Conservation (phyloP, 1,284 basidiomycete genomes). For the Coniferiporia sulphurascens region DNA sequence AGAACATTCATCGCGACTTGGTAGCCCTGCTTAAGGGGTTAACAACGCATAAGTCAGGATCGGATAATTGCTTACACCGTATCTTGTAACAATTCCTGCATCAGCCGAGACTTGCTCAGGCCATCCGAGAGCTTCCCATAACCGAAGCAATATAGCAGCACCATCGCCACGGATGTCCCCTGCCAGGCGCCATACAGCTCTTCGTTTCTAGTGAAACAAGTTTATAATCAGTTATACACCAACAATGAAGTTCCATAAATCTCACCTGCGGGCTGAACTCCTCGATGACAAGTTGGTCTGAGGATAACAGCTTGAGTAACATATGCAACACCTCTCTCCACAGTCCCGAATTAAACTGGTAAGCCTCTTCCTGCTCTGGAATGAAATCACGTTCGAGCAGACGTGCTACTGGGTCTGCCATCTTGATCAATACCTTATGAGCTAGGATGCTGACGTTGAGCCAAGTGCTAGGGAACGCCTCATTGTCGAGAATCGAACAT, state of each 20-base stretch:
- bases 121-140: conserved; percentile 89
- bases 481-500: conserved; percentile 79
- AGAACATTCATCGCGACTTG: conserved; percentile 82
- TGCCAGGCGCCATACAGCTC: conserved; percentile 92
- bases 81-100: conserved; percentile 48
- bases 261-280: conserved; percentile 85
- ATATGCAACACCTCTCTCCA: conserved; percentile 85
- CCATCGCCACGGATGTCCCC: conserved; percentile 94
- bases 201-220: conserved; percentile 62
- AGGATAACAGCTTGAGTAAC: conserved; percentile 81
- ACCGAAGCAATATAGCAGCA: conserved; percentile 72
- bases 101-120: conserved; percentile 50
- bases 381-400: conserved; percentile 82
- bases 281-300: conserved; percentile 90
- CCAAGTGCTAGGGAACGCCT: conserved; percentile 91
- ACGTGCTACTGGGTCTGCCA: conserved; percentile 78
- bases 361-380: conserved; percentile 58
- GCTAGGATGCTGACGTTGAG: conserved; percentile 88
- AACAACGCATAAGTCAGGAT: conserved; percentile 5
- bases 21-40: conserved; percentile 53
- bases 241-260: neutral
- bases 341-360: conserved; percentile 70
- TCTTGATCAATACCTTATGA: conserved; percentile 84
- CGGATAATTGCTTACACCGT: conserved; percentile 46
- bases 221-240: conserved; percentile 14